Evolutionary conservation across 305 asterid species (phyloP), one percentile per base, ranked within the genome.

Genomic region (Fraxinus baroniana): DNA sequence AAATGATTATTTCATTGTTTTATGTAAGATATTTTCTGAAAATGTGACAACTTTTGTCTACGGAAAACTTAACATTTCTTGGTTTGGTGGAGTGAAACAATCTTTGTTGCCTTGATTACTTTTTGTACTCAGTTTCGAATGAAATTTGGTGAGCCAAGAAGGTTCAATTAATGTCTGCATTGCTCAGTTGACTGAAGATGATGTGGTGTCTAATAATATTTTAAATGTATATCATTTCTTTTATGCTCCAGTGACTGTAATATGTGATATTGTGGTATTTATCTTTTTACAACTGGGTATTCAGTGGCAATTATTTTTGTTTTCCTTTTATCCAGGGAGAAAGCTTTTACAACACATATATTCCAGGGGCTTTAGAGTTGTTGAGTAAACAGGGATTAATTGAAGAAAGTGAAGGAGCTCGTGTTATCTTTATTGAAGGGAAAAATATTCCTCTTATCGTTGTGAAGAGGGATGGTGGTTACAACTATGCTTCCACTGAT

Each of bases 391-490:
- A 89, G 81, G 94, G 95, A 74, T 87, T 94, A 81, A 90, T 94
- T 83, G 93, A 90, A 89, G 98, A 94, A 83, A 93, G 97, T 79
- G 91, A 96, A 86, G 99, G 99, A 15, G 99, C 99, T 32, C 97
- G 94, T 37, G 98, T 94, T 77, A 96, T 96, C 86, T 93, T 84
- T 87, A 94, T 93, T 83, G 90, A 93, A 88, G 98, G 97, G 76
- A 89, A 91, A 87, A 86, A 84, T 5, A 90, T 90, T 60, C 98
- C 99, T 41, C 93, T 96, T 76, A 96, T 96, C 79, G 99, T 96
- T 81, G 93, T 94, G 85, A 94, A 96, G 92, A 92, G 84, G 73
- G 99, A 96, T 84, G 99, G 99, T 87, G 98, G 98, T 46, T 96
- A 57, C 88, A 96, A 94, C 87, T 96, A 96, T 79, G 96, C 99